Percentiles rank a stretch among this genome's conserved stretches.
Evolutionary conservation across 768 basidiomycete genomes (phyloP).

Genomic region (Termitomyces sp.): DNA sequence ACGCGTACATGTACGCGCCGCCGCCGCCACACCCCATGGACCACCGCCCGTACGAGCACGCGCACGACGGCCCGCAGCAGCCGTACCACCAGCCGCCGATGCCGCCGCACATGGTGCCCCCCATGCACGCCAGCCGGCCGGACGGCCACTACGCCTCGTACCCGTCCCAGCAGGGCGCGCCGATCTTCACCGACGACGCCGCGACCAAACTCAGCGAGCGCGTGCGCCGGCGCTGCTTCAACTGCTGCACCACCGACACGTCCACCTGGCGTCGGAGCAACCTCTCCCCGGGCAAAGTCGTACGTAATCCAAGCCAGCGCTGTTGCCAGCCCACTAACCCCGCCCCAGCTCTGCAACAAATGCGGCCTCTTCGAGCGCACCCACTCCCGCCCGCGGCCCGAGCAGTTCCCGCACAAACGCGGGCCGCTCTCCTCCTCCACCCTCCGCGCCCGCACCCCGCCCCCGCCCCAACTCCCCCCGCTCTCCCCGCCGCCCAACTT

Average conservation of each 20-base stretch:
- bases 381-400: constrained; percentile 73
- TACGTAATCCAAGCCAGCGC: constrained; percentile 23
- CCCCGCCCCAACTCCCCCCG: neutral
- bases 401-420: constrained; percentile 79
- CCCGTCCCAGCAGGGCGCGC: constrained; percentile 27
- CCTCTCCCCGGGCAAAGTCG: constrained; percentile 78
- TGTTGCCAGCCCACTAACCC: constrained; percentile 6
- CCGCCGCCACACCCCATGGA: constrained; percentile 22
- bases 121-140: constrained; percentile 6
- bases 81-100: constrained; percentile 9
- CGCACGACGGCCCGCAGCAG: constrained; percentile 10
- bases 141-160: constrained; percentile 17
- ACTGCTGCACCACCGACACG: constrained; percentile 83
- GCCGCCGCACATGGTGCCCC: constrained; percentile 9
- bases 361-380: constrained; percentile 81
- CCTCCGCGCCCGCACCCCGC: constrained; percentile 18
- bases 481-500: neutral
- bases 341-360: constrained; percentile 55
- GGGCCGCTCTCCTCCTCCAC: constrained; percentile 58
- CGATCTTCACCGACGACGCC: constrained; percentile 67
- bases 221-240: constrained; percentile 75
- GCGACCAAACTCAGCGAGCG: constrained; percentile 77
- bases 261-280: constrained; percentile 78
- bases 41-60: constrained; percentile 22
- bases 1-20: constrained; percentile 32